Evolutionary conservation across 331 rosid genomes (phyloP).

Genomic region (Arachis monticola): DNA sequence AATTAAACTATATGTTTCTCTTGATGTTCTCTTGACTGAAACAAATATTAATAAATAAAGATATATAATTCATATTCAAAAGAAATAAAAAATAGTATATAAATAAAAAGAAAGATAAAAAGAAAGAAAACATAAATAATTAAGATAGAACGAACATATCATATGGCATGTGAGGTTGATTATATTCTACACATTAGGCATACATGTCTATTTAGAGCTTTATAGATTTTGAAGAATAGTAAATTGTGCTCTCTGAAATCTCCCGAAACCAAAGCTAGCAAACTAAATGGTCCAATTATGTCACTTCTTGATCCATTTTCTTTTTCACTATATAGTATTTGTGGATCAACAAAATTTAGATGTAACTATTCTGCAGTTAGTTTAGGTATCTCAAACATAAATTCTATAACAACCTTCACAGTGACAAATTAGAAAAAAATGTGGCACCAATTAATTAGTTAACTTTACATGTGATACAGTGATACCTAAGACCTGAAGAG

Average conservation of each 20-base stretch:
- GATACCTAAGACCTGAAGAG: conserved; percentile 58
- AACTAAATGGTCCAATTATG: conserved; percentile 66
- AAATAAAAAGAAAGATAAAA: too few species aligned
- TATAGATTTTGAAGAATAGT: conserved; percentile 56
- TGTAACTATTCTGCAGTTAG: conserved; percentile 53
- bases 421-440: neutral
- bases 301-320: conserved; percentile 49
- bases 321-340: conserved; percentile 53
- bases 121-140: too few species aligned
- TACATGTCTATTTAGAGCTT: conserved; percentile 39
- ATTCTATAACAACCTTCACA: conserved; percentile 66
- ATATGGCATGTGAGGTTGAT: too few species aligned
- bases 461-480: conserved; percentile 64
- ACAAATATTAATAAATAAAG: too few species aligned
- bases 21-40: too few species aligned
- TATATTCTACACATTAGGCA: conserved; percentile 42
- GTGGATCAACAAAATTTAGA: conserved; percentile 54
- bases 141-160: too few species aligned
- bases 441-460: neutral
- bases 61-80: too few species aligned
- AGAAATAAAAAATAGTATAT: too few species aligned
- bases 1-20: too few species aligned
- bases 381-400: conserved; percentile 52
- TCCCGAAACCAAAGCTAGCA: conserved; percentile 65
- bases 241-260: conserved; percentile 64